Conservation (phyloP, 2,329 filamentous ascomycete species). For the Phyllosticta ampelicida region DNA sequence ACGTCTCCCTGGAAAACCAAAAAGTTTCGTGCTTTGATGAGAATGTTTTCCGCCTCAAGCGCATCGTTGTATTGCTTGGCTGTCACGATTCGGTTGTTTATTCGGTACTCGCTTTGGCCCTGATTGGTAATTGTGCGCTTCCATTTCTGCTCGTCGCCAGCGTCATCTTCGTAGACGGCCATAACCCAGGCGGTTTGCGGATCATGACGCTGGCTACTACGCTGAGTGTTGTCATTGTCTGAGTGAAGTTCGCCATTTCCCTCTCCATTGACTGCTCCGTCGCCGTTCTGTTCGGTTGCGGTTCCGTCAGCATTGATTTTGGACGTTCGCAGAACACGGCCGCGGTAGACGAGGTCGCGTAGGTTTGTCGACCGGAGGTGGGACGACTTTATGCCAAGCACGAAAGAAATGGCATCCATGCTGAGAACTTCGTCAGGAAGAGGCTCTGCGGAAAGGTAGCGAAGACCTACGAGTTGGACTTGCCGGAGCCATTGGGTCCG, state of each 20-base stretch:
- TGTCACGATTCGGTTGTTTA: conserved; percentile 83
- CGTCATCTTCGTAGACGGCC: conserved; percentile 97
- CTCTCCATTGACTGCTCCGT: conserved; percentile 45
- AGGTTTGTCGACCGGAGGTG: conserved; percentile 89
- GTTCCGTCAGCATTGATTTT: conserved; percentile 87
- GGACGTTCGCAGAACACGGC: conserved; percentile 80
- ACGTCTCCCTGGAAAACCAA: conserved; percentile 98
- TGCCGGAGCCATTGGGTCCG: conserved; percentile 97
- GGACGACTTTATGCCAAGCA: conserved; percentile 97
- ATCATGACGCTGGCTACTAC: conserved; percentile 59
- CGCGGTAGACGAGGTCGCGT: conserved; percentile 90
- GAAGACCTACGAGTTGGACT: conserved; percentile 82
- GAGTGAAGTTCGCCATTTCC: conserved; percentile 20
- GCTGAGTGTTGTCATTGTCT: conserved; percentile 39
- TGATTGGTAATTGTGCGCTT: conserved; percentile 85
- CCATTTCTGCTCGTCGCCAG: conserved; percentile 89
- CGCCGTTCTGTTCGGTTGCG: conserved; percentile 39
- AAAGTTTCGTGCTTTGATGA: conserved; percentile 97
- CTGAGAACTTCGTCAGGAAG: conserved; percentile 37
- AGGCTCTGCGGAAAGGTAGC: not conserved
- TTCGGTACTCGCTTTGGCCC: conserved; percentile 88
- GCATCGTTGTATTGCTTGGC: conserved; percentile 90
- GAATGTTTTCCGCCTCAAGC: conserved; percentile 85
- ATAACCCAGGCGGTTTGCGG: conserved; percentile 97
- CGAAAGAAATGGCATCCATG: conserved; percentile 99